These are phyloP conservation scores for Colletotrichum horii DNA, from an alignment of 2,329 filamentous ascomycete species.

Conservation along the genomic window DNA sequence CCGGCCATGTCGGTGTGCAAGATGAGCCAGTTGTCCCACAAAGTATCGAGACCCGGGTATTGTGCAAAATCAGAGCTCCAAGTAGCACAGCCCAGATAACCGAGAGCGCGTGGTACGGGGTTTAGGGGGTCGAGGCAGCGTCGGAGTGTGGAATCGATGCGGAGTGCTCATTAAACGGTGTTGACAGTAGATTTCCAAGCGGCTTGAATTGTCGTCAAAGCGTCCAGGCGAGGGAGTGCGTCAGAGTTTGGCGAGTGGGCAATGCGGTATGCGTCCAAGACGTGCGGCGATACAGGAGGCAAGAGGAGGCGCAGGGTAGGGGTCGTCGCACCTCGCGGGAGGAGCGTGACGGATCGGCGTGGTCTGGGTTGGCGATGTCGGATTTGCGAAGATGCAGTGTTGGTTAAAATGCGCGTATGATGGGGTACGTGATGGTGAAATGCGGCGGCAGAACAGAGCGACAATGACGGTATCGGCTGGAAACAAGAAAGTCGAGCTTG, in stretches of 20 bases:
- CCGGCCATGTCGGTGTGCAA: conserved; percentile 40
- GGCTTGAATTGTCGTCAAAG: not conserved
- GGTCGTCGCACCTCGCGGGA: not conserved
- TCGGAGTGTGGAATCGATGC: not conserved
- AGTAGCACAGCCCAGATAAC: not conserved
- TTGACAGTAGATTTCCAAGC: not conserved
- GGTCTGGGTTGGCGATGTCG: not conserved
- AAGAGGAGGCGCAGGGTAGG: not conserved
- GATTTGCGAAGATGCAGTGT: not conserved
- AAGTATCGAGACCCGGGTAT: not conserved
- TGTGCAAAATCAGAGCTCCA: not conserved
- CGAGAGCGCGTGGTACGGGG: not conserved
- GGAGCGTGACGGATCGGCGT: not conserved
- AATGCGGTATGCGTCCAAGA: not conserved
- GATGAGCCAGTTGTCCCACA: not conserved
- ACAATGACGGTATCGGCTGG: not conserved
- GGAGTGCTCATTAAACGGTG: not conserved
- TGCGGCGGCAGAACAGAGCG: not conserved
- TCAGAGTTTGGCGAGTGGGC: not conserved
- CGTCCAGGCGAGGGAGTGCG: not conserved
- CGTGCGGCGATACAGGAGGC: not conserved
- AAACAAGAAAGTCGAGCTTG: not conserved
- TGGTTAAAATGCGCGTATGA: not conserved
- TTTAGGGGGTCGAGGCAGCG: not conserved
- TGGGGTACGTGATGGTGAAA: not conserved